Percentiles rank a stretch among this genome's conserved stretches.
phyloP scores from a whole-genome alignment of 73 alveolate genomes.

The Paramecium octaurelia region DNA sequence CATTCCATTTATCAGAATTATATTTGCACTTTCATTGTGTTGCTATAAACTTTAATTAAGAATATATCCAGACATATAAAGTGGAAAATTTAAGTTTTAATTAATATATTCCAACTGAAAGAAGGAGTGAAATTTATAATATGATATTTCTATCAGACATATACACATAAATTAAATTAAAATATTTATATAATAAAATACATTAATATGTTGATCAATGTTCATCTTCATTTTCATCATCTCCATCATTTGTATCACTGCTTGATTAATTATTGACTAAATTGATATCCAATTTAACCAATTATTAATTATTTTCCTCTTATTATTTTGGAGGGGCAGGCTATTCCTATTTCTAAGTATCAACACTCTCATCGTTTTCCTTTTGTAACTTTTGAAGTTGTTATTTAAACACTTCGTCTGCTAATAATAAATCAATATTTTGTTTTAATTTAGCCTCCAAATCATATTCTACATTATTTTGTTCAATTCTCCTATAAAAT shows the following conservation, averaged over 20 bases:
- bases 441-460: not conserved
- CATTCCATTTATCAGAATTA: not conserved
- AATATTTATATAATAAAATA: not conserved
- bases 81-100: not conserved
- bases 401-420: not conserved
- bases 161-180: not conserved
- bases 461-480: not conserved
- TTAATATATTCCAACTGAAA: not conserved
- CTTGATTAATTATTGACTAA: not conserved
- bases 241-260: not conserved
- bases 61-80: not conserved
- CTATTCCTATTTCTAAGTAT: not conserved
- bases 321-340: not conserved
- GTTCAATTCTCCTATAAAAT: constrained; percentile 73
- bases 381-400: not conserved
- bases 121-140: not conserved
- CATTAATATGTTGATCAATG: not conserved
- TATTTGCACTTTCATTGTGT: no score
- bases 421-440: not conserved
- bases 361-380: not conserved
- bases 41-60: no score
- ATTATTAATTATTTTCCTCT: not conserved
- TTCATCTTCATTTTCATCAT: not conserved
- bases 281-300: not conserved
- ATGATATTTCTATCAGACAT: not conserved